phyloP scores from a whole-genome alignment of 306 rosid species.

The Malus sieversii region DNA sequence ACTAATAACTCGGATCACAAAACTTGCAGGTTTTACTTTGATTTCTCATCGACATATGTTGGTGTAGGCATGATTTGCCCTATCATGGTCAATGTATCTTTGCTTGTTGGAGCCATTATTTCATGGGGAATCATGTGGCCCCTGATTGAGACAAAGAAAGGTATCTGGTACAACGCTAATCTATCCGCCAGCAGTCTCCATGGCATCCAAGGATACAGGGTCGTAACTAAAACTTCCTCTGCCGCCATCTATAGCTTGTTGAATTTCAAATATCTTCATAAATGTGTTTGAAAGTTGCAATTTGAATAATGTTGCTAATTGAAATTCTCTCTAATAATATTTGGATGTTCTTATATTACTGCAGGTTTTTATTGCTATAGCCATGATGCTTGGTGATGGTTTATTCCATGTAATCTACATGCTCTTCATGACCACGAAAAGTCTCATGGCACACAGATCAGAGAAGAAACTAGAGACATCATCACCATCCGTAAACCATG shows the following conservation, averaged over 20 bases:
- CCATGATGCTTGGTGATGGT: slow-evolving; percentile 77
- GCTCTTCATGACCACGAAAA: slow-evolving; percentile 30
- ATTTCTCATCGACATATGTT: slow-evolving; percentile 63
- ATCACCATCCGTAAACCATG: neutral
- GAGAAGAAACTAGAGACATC: neutral
- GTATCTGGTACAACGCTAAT: slow-evolving; percentile 52
- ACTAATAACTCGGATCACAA: neutral
- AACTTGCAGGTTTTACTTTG: slow-evolving; percentile 54
- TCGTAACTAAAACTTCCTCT: neutral
- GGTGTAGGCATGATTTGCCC: slow-evolving; percentile 81
- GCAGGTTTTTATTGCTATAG: slow-evolving; percentile 57
- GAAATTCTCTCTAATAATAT: neutral
- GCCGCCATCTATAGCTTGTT: neutral
- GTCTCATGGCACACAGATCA: slow-evolving; percentile 15
- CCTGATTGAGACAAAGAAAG: slow-evolving; percentile 46
- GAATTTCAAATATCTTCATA: neutral
- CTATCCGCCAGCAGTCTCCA: slow-evolving; percentile 35
- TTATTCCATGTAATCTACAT: slow-evolving; percentile 54
- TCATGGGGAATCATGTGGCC: slow-evolving; percentile 84
- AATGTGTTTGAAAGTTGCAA: neutral
- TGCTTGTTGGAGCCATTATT: slow-evolving; percentile 56
- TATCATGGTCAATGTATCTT: slow-evolving; percentile 45
- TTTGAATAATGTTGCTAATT: too few relatives aligned
- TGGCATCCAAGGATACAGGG: slow-evolving; percentile 75
- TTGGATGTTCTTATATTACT: neutral